Percentiles rank a stretch among this genome's conserved stretches.
Evolutionary conservation across 108 stramenopile genomes (phyloP).

Genomic region (Stephanodiscus minutulus): DNA sequence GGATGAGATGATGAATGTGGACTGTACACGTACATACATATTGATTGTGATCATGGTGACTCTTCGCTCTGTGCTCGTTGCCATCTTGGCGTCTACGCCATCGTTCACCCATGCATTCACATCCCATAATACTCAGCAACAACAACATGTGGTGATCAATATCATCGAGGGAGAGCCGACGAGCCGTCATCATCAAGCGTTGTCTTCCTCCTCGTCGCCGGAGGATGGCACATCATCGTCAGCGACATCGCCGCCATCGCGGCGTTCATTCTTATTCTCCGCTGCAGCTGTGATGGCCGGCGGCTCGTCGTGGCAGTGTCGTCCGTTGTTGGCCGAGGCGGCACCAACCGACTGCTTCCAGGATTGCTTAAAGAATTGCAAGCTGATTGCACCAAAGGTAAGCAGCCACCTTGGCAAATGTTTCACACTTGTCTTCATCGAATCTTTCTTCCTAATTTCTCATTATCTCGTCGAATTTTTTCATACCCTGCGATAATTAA

Average conservation of each 20-base stretch:
- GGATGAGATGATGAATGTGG: no score
- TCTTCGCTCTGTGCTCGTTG: background rate
- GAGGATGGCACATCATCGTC: slow-evolving; percentile 1
- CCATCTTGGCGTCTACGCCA: background rate
- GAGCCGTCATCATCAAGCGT: background rate
- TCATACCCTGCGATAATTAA: background rate
- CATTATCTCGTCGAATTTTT: background rate
- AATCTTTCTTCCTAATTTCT: slow-evolving; percentile 1
- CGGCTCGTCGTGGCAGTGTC: background rate
- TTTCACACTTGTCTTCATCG: background rate
- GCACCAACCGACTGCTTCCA: slow-evolving; percentile 67
- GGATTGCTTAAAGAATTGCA: slow-evolving; percentile 80
- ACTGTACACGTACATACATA: no score
- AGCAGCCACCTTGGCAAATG: background rate
- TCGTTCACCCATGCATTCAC: background rate
- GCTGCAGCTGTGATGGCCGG: slow-evolving; percentile 2
- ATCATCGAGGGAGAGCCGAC: background rate
- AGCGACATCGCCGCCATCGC: slow-evolving; percentile 4
- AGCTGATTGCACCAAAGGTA: slow-evolving; percentile 69
- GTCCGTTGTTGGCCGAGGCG: slow-evolving; percentile 2
- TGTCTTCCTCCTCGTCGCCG: no score
- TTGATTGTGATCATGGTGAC: background rate
- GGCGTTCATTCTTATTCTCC: slow-evolving; percentile 23
- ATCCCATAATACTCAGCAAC: background rate
- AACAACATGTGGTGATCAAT: background rate